Evolutionary conservation across 768 basidiomycete genomes (phyloP).

Genomic region (Tylopilus vinaceipallidus): DNA sequence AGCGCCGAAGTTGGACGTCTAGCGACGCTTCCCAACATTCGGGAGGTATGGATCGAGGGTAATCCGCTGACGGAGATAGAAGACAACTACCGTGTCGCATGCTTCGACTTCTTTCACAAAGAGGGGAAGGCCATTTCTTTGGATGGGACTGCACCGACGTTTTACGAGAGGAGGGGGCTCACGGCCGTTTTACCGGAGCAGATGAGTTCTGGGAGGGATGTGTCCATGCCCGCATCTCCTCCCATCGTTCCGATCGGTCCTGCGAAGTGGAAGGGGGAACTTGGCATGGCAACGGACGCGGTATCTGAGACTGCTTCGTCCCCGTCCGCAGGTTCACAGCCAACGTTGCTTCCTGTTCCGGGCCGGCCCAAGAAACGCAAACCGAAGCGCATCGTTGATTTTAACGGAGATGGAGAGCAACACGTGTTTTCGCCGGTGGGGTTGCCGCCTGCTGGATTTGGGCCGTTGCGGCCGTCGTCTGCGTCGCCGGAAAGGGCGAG

Average conservation of each 20-base stretch:
- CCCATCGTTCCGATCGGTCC: constrained; percentile 57
- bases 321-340: constrained; percentile 38
- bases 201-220: constrained; percentile 47
- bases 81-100: constrained; percentile 68
- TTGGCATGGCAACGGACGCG: constrained; percentile 21
- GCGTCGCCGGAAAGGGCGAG: constrained; percentile 20
- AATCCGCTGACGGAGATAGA: constrained; percentile 77
- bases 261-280: constrained; percentile 15
- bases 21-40: constrained; percentile 72
- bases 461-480: no score
- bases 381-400: constrained; percentile 74
- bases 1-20: constrained; percentile 82
- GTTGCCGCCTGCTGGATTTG: no score
- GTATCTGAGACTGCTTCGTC: constrained; percentile 27
- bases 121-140: constrained; percentile 79
- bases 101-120: constrained; percentile 81
- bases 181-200: constrained; percentile 48
- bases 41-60: constrained; percentile 79
- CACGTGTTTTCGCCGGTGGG: constrained; percentile 32
- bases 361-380: constrained; percentile 56
- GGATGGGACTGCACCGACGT: constrained; percentile 69
- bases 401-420: constrained; percentile 49
- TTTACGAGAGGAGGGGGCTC: constrained; percentile 67
- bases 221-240: constrained; percentile 54
- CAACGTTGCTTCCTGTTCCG: constrained; percentile 43